Base-by-base conservation (phyloP, 1,284 basidiomycete genomes). In the Cutaneotrichosporon sp. region DNA sequence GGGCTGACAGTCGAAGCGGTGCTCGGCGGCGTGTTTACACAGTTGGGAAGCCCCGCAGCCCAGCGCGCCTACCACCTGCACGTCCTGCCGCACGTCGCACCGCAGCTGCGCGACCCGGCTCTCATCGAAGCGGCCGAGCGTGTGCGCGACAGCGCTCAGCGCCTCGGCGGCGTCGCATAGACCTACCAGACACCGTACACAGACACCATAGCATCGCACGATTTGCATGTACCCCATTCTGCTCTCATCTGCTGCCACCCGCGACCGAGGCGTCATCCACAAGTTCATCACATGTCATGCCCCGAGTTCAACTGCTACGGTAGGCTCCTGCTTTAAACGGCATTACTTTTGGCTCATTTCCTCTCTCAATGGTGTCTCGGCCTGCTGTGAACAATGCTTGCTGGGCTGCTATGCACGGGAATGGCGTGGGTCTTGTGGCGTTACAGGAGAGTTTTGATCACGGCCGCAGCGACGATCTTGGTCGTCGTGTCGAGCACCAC, bases 61-160 rank as follows among this genome's bases (percentile, higher is more conserved):
- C 72, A 75, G 38, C 64, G 72, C 14, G 58, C 68, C n/a, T 76
- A 71, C 66, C 72, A 74, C 59, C 52, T 65, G 20, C 61, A 65
- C 42, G 47, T 75, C 33, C 59, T 76, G 30, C 74, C 73, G 8
- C 58, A 62, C 22, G 53, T 73, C 9, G 54, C 55, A 7, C 23
- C 44, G 18, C 72, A 74, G 54, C 54, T 75, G 39, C 54, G 61
- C 33, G 71, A 74, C 59, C 67, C 68, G 13, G 49, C 41, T 17
- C 57, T 74, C 38, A 57, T 60, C 9, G 68, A 71, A 43, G 61
- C 57, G 36, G 63, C 65, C 1, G 46, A 61, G 52, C 40, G 21
- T 17, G 44, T 65, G 20, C 45, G 49, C 47, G 35, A 49, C 23
- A 58, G 60, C 33, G 54, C 65, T 18, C 49, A 61, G 48, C 40